phyloP scores from a whole-genome alignment of 2,329 filamentous ascomycete species.

The Fusarium continuum region DNA sequence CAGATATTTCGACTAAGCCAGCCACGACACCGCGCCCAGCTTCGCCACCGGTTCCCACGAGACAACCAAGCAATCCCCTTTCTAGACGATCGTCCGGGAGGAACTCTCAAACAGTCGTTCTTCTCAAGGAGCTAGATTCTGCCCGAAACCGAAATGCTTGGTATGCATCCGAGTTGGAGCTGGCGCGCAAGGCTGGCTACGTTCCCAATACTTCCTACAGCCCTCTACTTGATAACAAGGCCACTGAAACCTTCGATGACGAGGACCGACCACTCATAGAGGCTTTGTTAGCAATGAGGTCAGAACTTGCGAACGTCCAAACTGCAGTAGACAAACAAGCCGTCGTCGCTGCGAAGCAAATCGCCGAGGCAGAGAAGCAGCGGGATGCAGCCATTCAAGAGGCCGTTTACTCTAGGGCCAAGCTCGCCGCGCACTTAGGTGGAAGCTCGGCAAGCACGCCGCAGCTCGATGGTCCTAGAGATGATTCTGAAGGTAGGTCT shows the following conservation, averaged over 20 bases:
- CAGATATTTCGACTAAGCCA: slow-evolving; percentile 61
- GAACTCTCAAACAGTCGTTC: slow-evolving; percentile 73
- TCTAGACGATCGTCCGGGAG: slow-evolving; percentile 67
- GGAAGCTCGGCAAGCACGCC: slow-evolving; percentile 70
- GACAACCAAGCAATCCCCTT: slow-evolving; percentile 67
- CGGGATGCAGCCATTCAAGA: slow-evolving; percentile 94
- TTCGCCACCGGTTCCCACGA: slow-evolving; percentile 67
- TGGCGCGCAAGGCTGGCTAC: slow-evolving; percentile 92
- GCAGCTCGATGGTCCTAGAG: slow-evolving; percentile 66
- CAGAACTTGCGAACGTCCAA: slow-evolving; percentile 90
- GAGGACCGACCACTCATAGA: slow-evolving; percentile 93
- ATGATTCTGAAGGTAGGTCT: slow-evolving; percentile 64
- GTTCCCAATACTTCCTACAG: slow-evolving; percentile 74
- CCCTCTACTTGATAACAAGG: slow-evolving; percentile 78
- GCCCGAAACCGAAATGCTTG: slow-evolving; percentile 90
- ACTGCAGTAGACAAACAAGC: slow-evolving; percentile 89
- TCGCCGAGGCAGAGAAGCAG: slow-evolving; percentile 94
- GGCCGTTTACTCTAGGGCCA: slow-evolving; percentile 94
- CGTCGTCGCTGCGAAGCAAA: slow-evolving; percentile 82
- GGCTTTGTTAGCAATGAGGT: slow-evolving; percentile 89
- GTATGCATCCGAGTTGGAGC: slow-evolving; percentile 93
- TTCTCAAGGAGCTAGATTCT: slow-evolving; percentile 87
- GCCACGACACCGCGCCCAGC: slow-evolving; percentile 53
- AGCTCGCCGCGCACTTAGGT: slow-evolving; percentile 78
- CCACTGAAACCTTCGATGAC: slow-evolving; percentile 83